Conservation (phyloP, 257 asterid species). For the Marsdenia floribunda region DNA sequence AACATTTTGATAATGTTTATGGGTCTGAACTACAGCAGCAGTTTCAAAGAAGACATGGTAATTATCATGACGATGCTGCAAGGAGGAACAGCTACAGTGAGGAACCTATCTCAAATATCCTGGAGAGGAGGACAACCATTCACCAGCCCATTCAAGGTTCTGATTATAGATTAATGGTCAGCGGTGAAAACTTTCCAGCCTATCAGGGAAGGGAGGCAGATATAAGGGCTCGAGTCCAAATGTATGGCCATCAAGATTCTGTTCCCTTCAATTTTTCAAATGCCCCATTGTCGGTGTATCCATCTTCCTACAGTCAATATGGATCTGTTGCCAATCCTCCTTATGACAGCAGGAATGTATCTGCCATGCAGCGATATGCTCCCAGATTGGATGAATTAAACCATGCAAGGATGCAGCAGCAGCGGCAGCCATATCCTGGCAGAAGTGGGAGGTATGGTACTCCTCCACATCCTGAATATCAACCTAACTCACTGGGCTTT, state of each 20-base stretch:
- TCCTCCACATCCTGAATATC: constrained; percentile 20
- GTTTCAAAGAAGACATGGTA: constrained; percentile 21
- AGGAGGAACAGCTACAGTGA: constrained; percentile 25
- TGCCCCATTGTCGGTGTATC: constrained; percentile 4
- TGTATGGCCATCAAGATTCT: constrained; percentile 23
- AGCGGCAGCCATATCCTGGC: constrained; percentile 8
- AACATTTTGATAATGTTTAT: constrained; percentile 16
- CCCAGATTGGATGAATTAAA: constrained; percentile 48
- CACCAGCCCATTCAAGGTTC: constrained; percentile 23
- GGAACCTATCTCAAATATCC: constrained; percentile 23
- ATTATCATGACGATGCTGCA: constrained; percentile 18
- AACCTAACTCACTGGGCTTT: constrained; percentile 34
- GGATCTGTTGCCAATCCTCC: constrained; percentile 16
- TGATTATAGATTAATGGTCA: constrained; percentile 22
- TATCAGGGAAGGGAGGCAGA: constrained; percentile 26
- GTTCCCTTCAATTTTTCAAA: constrained; percentile 12
- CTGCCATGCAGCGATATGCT: constrained; percentile 47
- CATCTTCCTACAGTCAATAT: constrained; percentile 20
- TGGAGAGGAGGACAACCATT: constrained; percentile 20
- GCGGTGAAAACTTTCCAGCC: constrained; percentile 23
- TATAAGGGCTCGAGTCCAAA: constrained; percentile 18
- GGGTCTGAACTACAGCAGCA: constrained; percentile 21
- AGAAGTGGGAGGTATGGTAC: constrained; percentile 20
- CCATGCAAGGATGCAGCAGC: constrained; percentile 22
- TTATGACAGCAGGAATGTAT: constrained; percentile 25